Evolutionary conservation across 192 early-diverging fungal genomes (phyloP).

Genomic region (Podila clonocystis): DNA sequence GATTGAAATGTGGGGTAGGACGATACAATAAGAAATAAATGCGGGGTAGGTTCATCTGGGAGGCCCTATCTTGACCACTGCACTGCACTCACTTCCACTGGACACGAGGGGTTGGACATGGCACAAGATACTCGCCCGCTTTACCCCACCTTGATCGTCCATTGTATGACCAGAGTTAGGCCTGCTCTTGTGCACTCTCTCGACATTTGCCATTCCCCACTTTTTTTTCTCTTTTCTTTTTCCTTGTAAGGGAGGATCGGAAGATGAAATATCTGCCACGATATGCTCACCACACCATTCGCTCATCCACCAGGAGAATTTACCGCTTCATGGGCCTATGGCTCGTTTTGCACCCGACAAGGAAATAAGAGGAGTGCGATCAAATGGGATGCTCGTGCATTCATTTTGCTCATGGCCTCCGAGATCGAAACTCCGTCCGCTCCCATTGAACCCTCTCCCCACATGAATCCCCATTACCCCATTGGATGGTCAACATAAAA

Average conservation of each 20-base stretch:
- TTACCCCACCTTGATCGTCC: too few relatives aligned
- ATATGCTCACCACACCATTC: not conserved
- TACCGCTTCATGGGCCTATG: not conserved
- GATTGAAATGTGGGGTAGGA: constrained; percentile 24
- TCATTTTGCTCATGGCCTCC: not conserved
- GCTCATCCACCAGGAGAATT: not conserved
- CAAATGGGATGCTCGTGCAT: not conserved
- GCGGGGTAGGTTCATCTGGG: constrained; percentile 6
- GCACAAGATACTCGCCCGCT: too few relatives aligned
- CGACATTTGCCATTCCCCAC: too few relatives aligned
- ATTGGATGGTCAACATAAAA: too few relatives aligned
- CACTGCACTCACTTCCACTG: not conserved
- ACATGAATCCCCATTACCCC: not conserved
- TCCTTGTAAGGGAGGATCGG: too few relatives aligned
- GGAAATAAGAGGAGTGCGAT: not conserved
- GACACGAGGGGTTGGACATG: too few relatives aligned
- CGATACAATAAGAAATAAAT: constrained; percentile 1
- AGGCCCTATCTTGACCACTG: not conserved
- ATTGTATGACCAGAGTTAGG: too few relatives aligned
- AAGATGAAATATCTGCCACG: too few relatives aligned
- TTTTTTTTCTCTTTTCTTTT: too few relatives aligned
- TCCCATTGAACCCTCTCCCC: not conserved
- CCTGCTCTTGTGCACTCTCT: too few relatives aligned
- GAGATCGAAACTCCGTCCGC: constrained; percentile 4
- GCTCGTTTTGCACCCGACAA: not conserved